phyloP scores from a whole-genome alignment of 208 protist species.

The Lotmaria passim region DNA sequence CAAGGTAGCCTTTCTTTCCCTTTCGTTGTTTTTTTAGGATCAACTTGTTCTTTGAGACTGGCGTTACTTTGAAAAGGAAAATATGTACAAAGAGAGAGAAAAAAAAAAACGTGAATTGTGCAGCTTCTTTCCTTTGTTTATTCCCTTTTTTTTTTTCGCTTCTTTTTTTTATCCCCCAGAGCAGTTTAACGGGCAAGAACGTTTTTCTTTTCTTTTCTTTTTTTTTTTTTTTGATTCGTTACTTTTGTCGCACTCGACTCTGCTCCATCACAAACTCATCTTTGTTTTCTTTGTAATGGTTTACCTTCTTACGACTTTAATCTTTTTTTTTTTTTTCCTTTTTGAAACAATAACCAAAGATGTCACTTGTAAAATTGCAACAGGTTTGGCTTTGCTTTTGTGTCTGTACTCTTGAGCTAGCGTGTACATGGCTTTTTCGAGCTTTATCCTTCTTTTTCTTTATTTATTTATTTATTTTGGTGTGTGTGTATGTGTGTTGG shows the following conservation, averaged over 20 bases:
- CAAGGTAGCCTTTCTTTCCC: constrained; percentile 2
- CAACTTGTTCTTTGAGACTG: constrained; percentile 8
- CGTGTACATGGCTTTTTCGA: constrained; percentile 4
- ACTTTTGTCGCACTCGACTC: constrained; percentile 4
- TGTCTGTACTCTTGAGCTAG: neutral
- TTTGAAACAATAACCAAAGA: constrained; percentile 6
- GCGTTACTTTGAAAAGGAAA: constrained; percentile 4
- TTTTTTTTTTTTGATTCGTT: neutral
- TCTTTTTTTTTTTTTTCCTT: constrained; percentile 10
- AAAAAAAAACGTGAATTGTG: constrained; percentile 5
- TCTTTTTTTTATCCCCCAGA: neutral
- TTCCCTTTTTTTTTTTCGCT: neutral
- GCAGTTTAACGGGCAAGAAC: too few species aligned
- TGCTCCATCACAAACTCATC: constrained; percentile 9
- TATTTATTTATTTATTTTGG: neutral
- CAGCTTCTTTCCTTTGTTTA: neutral
- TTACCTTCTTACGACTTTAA: constrained; percentile 8
- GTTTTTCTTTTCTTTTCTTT: constrained; percentile 1
- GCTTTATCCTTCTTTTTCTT: neutral
- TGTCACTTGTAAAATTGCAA: too few species aligned
- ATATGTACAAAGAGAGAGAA: too few species aligned
- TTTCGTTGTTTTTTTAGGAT: neutral
- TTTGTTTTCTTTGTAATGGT: neutral
- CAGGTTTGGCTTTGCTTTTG: too few species aligned
- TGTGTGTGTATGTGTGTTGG: too few species aligned